Evolutionary conservation across 495 filamentous ascomycete genomes (phyloP).

Genomic region (Aspergillus steynii): DNA sequence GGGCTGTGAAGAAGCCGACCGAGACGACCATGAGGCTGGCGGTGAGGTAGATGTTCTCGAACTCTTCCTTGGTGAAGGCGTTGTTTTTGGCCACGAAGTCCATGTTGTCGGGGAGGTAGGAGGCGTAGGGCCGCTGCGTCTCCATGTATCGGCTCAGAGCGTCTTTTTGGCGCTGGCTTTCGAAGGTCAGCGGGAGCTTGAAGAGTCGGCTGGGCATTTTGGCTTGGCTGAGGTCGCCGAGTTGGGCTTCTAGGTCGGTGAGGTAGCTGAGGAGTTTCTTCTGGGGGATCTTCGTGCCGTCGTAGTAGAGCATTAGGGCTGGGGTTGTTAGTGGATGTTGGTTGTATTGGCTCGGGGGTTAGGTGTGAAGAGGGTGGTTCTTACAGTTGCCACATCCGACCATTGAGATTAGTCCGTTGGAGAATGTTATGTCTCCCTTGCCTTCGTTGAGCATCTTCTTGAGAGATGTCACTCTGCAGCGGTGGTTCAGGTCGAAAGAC

Average conservation of each 20-base stretch:
- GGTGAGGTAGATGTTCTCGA: slow-evolving; percentile 47
- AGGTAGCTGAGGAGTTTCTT: slow-evolving; percentile 32
- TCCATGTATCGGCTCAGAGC: slow-evolving; percentile 57
- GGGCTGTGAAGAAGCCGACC: slow-evolving; percentile 59
- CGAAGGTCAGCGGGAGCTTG: slow-evolving; percentile 55
- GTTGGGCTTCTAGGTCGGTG: slow-evolving; percentile 25
- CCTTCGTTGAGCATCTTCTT: slow-evolving; percentile 39
- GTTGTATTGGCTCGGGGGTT: not conserved
- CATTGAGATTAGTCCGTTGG: slow-evolving; percentile 41
- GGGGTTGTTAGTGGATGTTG: not conserved
- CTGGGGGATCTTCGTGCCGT: slow-evolving; percentile 41
- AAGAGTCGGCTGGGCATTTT: slow-evolving; percentile 54
- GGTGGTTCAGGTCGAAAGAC: slow-evolving; percentile 50
- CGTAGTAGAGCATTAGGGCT: slow-evolving; percentile 50
- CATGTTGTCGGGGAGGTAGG: slow-evolving; percentile 59
- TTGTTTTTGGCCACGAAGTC: slow-evolving; percentile 60
- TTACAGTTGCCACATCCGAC: slow-evolving; percentile 49
- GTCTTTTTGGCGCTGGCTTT: slow-evolving; percentile 47
- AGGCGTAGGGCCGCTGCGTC: slow-evolving; percentile 56
- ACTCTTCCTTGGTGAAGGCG: slow-evolving; percentile 47
- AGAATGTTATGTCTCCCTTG: slow-evolving; percentile 33
- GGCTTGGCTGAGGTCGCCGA: slow-evolving; percentile 38
- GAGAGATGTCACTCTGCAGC: slow-evolving; percentile 49
- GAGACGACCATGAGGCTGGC: slow-evolving; percentile 51
- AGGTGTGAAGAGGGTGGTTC: slow-evolving; percentile 1